Evolutionary conservation across 2,329 filamentous ascomycete species (phyloP), one percentile per base, ranked within the genome.

Genomic region (Xylaria sp.): DNA sequence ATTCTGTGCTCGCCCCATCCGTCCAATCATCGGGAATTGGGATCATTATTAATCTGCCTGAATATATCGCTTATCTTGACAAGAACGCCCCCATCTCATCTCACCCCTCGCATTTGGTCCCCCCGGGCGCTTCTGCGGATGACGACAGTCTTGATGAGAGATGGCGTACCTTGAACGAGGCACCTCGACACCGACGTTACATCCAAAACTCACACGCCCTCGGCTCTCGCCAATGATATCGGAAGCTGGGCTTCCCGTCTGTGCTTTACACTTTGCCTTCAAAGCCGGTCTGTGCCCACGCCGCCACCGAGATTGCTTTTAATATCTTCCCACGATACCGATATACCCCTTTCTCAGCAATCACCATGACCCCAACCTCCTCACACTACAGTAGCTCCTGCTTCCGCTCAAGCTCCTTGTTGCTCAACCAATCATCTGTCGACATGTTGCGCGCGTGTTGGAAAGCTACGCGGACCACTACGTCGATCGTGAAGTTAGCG

Each of bases 381-480:
- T 65, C 58, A 62, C 53, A 60, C 55, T 58, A 67, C 36, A 56
- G 50, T 58, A 57, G 25, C 54, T 63, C 56, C 44, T 63, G 36
- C 36, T 56, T 51, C 61, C 59, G 58, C 55, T 67, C 70, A 44
- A 68, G 58, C 39, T 68, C 63, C 53, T 57, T 47, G 42, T 71
- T 76, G 62, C 69, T 72, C 38, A 61, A 50, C 73, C 72, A 75
- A 66, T 76, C 75, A 60, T 63, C 65, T 38, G 51, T 49, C 33
- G 73, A 73, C 74, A 76, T 75, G 63, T 71, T 72, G 61, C 71
- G 71, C 33, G 73, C 64, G 55, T 75, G 69, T 38, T 73, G 69
- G 39, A 75, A 76, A 27, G 71, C 65, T 49, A 77, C 65, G 56
- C 65, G 73, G 22, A 76, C 72, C 75, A 77, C 74, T 76, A 47